Evolutionary conservation across 23 red algal species (phyloP).

Genomic region (Gracilaria gracilis): DNA sequence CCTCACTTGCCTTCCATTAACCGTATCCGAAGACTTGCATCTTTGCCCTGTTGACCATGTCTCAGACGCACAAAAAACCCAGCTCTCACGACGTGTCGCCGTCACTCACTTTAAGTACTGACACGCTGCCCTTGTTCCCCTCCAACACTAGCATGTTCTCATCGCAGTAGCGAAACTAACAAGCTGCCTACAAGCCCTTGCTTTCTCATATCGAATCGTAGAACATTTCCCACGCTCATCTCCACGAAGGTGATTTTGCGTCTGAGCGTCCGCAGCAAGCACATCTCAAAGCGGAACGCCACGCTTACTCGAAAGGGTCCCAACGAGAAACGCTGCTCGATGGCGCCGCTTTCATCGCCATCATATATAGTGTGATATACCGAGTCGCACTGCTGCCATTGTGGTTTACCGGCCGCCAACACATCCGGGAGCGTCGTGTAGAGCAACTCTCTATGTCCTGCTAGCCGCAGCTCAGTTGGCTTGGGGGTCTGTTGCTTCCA

Average conservation of each 20-base stretch:
- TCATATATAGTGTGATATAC: neutral
- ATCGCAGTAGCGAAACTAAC: too few species aligned
- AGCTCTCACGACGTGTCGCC: too few species aligned
- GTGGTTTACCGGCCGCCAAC: neutral
- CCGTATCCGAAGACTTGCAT: too few species aligned
- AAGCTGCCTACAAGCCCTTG: neutral
- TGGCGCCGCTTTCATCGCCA: neutral
- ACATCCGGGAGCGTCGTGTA: constrained; percentile 23
- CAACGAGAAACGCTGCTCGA: neutral
- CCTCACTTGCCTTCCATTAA: too few species aligned
- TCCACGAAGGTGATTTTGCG: neutral
- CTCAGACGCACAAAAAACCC: too few species aligned
- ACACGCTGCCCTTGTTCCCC: too few species aligned
- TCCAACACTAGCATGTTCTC: too few species aligned
- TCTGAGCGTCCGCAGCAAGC: neutral
- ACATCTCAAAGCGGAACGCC: neutral
- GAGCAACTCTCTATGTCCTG: neutral
- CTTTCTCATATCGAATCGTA: constrained; percentile 22
- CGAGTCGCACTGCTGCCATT: neutral
- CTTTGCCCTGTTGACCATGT: too few species aligned
- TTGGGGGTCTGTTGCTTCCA: neutral
- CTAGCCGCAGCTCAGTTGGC: neutral
- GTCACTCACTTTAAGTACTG: too few species aligned
- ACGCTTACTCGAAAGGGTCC: neutral
- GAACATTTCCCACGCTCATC: neutral